These are phyloP conservation scores for Botrytis fragariae DNA, from an alignment of 2,329 filamentous ascomycete genomes.

Conservation along the genomic window DNA sequence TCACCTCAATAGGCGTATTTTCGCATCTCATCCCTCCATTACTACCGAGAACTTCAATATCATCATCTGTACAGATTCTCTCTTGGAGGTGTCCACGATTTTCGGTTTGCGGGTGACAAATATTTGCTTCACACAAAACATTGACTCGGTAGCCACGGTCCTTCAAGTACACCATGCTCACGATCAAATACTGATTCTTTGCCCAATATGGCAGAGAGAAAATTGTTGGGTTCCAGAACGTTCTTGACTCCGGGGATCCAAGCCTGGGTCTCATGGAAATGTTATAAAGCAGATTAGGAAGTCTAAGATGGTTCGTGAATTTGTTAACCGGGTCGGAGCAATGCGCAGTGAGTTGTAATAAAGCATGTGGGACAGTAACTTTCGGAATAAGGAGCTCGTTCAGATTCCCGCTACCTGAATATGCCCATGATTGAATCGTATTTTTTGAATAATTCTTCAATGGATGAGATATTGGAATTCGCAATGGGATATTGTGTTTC, in stretches of 20 bases:
- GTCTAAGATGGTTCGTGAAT: slow-evolving; percentile 39
- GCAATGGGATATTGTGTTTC: neutral
- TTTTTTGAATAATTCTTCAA: slow-evolving; percentile 19
- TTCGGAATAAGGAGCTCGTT: neutral
- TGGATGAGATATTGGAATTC: slow-evolving; percentile 19
- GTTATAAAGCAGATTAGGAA: slow-evolving; percentile 38
- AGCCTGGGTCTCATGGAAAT: slow-evolving; percentile 38
- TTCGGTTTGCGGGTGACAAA: slow-evolving; percentile 35
- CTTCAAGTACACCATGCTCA: slow-evolving; percentile 40
- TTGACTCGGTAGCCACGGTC: slow-evolving; percentile 41
- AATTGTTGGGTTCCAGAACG: slow-evolving; percentile 43
- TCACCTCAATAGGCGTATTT: slow-evolving; percentile 36
- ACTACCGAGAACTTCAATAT: slow-evolving; percentile 37
- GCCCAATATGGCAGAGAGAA: slow-evolving; percentile 42
- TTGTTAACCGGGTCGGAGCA: slow-evolving; percentile 33
- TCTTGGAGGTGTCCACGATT: slow-evolving; percentile 26
- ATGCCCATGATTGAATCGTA: neutral
- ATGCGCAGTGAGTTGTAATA: slow-evolving; percentile 22
- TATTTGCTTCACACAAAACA: slow-evolving; percentile 42
- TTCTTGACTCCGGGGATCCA: slow-evolving; percentile 28
- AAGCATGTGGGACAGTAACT: slow-evolving; percentile 18
- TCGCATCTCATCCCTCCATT: slow-evolving; percentile 40
- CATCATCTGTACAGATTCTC: slow-evolving; percentile 37
- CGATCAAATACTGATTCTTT: slow-evolving; percentile 40
- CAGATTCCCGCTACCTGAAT: neutral